A percentile compares a stretch with the other conserved stretches of the same genome.
These are phyloP conservation scores for Gorgonomyces haynaldii DNA, from an alignment of 192 early-diverging fungal genomes.

Conservation along the genomic window DNA sequence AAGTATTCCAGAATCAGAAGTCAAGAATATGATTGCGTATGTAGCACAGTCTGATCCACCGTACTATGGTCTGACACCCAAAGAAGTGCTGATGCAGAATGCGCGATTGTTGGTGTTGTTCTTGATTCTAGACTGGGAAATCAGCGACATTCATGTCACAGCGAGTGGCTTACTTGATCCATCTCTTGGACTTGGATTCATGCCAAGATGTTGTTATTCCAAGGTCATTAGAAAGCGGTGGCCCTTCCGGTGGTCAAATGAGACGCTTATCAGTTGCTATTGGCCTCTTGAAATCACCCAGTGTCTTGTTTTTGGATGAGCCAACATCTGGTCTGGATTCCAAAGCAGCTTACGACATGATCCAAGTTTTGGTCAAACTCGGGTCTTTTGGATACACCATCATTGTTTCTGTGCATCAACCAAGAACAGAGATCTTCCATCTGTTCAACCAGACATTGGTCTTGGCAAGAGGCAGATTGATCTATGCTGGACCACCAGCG, in stretches of 20 bases:
- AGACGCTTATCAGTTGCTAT: conserved; percentile 16
- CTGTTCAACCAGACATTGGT: conserved; percentile 74
- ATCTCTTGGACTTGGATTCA: conserved; percentile 9
- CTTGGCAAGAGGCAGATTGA: conserved; percentile 49
- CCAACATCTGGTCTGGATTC: background rate
- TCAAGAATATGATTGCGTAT: conserved; percentile 18
- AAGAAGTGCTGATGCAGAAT: background rate
- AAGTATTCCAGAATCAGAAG: background rate
- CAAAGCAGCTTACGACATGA: background rate
- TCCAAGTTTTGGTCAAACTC: background rate
- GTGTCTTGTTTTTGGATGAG: conserved; percentile 19
- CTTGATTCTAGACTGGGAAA: background rate
- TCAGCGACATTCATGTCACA: background rate
- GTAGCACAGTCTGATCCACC: conserved; percentile 23
- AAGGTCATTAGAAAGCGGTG: conserved; percentile 9
- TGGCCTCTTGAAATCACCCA: conserved; percentile 8
- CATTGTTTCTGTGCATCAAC: conserved; percentile 1
- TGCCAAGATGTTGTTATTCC: conserved; percentile 1
- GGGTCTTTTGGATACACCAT: background rate
- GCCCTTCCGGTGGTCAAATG: conserved; percentile 19
- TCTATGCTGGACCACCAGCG: background rate
- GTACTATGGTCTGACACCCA: conserved; percentile 13
- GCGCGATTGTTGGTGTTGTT: background rate
- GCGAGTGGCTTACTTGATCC: conserved; percentile 3
- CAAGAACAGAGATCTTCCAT: conserved; percentile 7